Conservation (phyloP, 768 basidiomycete genomes). For the Tylopilus rubrobrunneus region DNA sequence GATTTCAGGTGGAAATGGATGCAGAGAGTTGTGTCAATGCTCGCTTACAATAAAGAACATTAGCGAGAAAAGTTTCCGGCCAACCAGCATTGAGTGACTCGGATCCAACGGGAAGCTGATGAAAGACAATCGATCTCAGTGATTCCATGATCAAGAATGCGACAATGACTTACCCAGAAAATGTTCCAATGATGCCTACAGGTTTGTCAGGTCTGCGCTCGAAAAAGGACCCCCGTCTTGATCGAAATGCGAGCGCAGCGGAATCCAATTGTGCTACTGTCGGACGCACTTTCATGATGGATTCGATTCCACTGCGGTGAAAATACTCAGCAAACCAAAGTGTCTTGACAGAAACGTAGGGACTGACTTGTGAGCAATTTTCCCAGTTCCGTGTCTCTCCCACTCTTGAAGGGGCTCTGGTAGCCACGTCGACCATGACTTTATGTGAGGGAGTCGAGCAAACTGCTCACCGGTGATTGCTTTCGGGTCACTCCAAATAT, state of each 20-base stretch:
- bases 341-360: background rate
- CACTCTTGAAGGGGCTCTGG: no score
- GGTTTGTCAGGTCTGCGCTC: no score
- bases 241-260: no score
- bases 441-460: no score
- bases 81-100: conserved; percentile 4
- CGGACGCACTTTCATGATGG: conserved; percentile 55
- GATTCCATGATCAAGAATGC: no score
- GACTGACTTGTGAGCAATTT: background rate
- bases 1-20: background rate
- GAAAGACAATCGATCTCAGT: background rate
- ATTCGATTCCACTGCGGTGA: conserved; percentile 28
- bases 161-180: no score
- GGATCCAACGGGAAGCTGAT: conserved; percentile 25
- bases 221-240: no score
- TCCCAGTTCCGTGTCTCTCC: no score
- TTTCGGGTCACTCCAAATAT: no score
- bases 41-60: background rate
- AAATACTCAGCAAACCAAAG: background rate
- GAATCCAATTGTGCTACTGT: conserved; percentile 38
- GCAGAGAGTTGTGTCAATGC: background rate
- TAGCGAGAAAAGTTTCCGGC: conserved; percentile 27
- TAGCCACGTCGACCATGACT: no score
- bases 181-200: no score
- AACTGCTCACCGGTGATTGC: no score